Evolutionary conservation across 2,329 filamentous ascomycete genomes (phyloP), one percentile per base, ranked within the genome.

Genomic region (Aspergillus phoenicis): DNA sequence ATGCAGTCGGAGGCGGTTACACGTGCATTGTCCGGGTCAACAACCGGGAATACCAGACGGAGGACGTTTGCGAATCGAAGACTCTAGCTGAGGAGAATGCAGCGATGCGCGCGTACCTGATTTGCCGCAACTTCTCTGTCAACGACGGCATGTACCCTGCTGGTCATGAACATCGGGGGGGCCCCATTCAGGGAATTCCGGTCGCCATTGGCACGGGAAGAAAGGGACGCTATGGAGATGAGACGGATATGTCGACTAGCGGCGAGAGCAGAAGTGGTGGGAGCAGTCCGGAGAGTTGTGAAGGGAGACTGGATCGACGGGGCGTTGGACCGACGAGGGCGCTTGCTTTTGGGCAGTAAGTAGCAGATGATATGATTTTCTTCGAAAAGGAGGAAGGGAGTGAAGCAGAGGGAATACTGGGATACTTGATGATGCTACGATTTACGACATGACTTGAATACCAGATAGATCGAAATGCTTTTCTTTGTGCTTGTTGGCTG

Each of bases 51-150:
- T 98, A 97, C 81, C 91, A 93, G 76, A 97, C 93, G 47, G 93
- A 97, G 76, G 85, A 90, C 39, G 86, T 89, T 65, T 96, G 95
- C 80, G 88, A 91, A 75, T 91, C 89, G 64, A 91, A 94, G 75
- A 82, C 86, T 52, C 83, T 96, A 66, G 94, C 94, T 51, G 91
- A 93, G 73, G 93, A 98, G 77, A 95, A 94, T 71, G 94, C 94
- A 26, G 94, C 94, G 62, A 96, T 96, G 86, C 90, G 93, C 64
- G 94, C 94, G 60, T 98, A 97, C 79, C 94, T 97, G 87, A 95
- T 97, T 68, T 97, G 94, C 83, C 90, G 93, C 66, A 97, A 97
- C 83, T 97, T 97, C 80, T 96, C 92, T 59, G 91, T 96, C 77
- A 97, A 97, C 75, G 93, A 96, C 71, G 94, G 94, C 75, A 97